phyloP scores from a whole-genome alignment of 2,329 filamentous ascomycete genomes.

The Diplodia scrobiculata region DNA sequence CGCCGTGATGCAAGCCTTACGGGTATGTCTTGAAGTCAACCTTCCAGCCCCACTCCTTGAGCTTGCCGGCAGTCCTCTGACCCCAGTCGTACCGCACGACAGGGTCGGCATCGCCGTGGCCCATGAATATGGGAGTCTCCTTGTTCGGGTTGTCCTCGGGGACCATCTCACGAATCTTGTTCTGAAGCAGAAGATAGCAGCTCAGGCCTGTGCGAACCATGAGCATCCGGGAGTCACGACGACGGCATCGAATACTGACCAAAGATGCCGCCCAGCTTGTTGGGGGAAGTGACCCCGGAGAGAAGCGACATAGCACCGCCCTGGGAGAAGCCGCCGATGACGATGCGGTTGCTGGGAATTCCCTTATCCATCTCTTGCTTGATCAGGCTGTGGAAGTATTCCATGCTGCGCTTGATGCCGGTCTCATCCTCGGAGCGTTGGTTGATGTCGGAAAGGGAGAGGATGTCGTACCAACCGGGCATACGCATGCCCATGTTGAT shows the following conservation, averaged over 20 bases:
- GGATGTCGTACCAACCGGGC: conserved; percentile 86
- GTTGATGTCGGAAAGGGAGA: conserved; percentile 51
- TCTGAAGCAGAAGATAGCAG: conserved; percentile 73
- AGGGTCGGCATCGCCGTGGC: conserved; percentile 76
- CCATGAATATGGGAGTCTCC: conserved; percentile 83
- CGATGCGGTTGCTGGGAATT: conserved; percentile 78
- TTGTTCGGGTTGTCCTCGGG: conserved; percentile 60
- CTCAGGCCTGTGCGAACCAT: conserved; percentile 58
- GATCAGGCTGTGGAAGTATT: conserved; percentile 78
- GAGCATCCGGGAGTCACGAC: not conserved
- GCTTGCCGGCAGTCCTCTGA: conserved; percentile 63
- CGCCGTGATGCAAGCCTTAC: conserved; percentile 52
- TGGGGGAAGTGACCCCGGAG: conserved; percentile 70
- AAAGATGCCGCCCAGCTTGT: conserved; percentile 84
- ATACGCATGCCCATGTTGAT: conserved; percentile 74
- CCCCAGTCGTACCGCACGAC: conserved; percentile 73
- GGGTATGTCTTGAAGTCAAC: conserved; percentile 75
- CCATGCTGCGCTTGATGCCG: conserved; percentile 72
- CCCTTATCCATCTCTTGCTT: conserved; percentile 77
- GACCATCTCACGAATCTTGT: conserved; percentile 59
- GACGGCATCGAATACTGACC: conserved; percentile 40
- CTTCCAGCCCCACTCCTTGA: conserved; percentile 70
- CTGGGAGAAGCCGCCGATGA: conserved; percentile 83
- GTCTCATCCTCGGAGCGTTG: conserved; percentile 63
- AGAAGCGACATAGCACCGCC: conserved; percentile 87